A percentile compares a stretch with the other conserved stretches of the same genome.
Conservation (phyloP, 805 yeast genomes). For the Priceomyces carsonii region DNA sequence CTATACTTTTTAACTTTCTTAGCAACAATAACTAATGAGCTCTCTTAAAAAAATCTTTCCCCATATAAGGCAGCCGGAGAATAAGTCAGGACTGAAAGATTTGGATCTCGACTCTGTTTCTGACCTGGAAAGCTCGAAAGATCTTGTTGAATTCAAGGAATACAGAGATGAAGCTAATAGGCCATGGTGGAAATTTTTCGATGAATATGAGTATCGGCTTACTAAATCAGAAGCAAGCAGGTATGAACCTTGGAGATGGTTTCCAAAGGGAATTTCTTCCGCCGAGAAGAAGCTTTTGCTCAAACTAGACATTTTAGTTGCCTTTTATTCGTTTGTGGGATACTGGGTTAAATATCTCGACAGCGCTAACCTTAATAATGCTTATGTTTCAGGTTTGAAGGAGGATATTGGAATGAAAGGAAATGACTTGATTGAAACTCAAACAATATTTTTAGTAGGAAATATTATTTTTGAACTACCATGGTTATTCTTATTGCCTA, state of each 20-base stretch:
- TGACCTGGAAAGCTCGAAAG: no score
- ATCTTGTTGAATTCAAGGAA: no score
- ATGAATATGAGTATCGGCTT: conserved; percentile 61
- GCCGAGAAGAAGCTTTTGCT: conserved; percentile 27
- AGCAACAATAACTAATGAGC: no score
- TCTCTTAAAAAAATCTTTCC: no score
- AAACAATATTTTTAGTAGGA: conserved; percentile 23
- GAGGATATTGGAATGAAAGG: conserved; percentile 26
- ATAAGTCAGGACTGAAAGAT: no score
- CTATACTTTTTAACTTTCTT: no score
- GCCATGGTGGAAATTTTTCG: conserved; percentile 39
- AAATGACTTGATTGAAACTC: conserved; percentile 28
- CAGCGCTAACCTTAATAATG: conserved; percentile 23
- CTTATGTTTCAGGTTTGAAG: conserved; percentile 26
- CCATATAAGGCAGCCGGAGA: no score
- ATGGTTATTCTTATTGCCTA: conserved; percentile 22
- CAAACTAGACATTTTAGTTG: conserved; percentile 29
- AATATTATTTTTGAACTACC: conserved; percentile 27
- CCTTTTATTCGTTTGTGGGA: conserved; percentile 26
- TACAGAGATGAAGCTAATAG: conserved; percentile 36
- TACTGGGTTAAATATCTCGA: conserved; percentile 26
- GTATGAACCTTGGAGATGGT: conserved; percentile 45
- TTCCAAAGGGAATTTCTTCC: conserved; percentile 45
- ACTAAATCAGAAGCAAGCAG: conserved; percentile 29
- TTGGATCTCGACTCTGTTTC: no score